These are phyloP conservation scores for Lactarius deliciosus DNA, from an alignment of 768 basidiomycete species.

Conservation along the genomic window DNA sequence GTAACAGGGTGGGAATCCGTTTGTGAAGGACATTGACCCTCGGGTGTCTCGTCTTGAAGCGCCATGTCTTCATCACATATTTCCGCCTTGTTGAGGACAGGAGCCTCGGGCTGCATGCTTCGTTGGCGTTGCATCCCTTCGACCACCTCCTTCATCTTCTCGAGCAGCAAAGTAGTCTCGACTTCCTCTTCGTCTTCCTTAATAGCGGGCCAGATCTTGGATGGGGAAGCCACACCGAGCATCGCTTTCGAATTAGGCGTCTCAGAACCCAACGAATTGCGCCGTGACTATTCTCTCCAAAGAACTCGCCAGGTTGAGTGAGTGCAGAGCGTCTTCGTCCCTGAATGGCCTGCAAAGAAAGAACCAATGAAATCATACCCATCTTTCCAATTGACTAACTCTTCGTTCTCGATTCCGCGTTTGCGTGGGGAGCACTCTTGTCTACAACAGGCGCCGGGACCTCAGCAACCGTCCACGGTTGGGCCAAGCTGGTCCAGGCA, in stretches of 20 bases:
- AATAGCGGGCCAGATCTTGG: constrained; percentile 25
- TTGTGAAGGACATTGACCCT: constrained; percentile 12
- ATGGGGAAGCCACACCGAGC: constrained; percentile 10
- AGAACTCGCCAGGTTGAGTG: constrained; percentile 47
- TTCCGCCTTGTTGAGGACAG: constrained; percentile 39
- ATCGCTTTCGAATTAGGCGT: constrained; percentile 9
- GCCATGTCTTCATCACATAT: constrained; percentile 41
- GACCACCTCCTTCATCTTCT: constrained; percentile 41
- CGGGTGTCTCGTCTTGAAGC: constrained; percentile 32
- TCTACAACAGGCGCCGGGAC: constrained; percentile 45
- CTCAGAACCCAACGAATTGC: constrained; percentile 34
- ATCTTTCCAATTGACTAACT: constrained; percentile 16
- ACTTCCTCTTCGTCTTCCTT: constrained; percentile 36
- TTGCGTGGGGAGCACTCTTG: not conserved
- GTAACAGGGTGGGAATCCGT: constrained; percentile 15
- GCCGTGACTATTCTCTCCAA: constrained; percentile 48
- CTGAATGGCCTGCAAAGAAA: constrained; percentile 50
- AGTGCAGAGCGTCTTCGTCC: constrained; percentile 62
- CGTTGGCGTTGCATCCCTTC: constrained; percentile 40
- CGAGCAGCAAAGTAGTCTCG: constrained; percentile 39
- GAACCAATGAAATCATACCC: constrained; percentile 3
- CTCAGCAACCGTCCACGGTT: constrained; percentile 57
- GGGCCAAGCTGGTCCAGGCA: constrained; percentile 47
- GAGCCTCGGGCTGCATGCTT: constrained; percentile 33
- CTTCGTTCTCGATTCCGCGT: constrained; percentile 2